Conservation (phyloP, 75 land plant genomes). For the Gnetum montanum region DNA sequence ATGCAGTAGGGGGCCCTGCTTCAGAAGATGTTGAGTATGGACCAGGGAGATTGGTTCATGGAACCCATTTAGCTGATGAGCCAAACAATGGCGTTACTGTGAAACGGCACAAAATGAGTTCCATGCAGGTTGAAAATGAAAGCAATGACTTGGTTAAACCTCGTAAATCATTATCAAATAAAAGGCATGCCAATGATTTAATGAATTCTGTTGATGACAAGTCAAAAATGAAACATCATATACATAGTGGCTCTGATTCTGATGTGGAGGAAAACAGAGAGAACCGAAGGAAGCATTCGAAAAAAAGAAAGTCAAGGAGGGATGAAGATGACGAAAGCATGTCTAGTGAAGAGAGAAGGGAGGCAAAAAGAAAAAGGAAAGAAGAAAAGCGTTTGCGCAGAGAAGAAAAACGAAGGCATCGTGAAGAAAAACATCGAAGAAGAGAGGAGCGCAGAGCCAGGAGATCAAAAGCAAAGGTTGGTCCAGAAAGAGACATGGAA, state of each 20-base stretch:
- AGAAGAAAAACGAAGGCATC: constrained; percentile 59
- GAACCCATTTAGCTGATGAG: not conserved
- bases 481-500: constrained; percentile 11
- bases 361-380: constrained; percentile 58
- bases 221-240: no score
- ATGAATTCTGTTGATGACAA: no score
- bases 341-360: constrained; percentile 47
- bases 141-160: not conserved
- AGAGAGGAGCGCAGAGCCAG: constrained; percentile 60
- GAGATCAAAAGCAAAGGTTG: constrained; percentile 28
- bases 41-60: constrained; percentile 12
- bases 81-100: not conserved
- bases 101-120: not conserved
- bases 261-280: constrained; percentile 23
- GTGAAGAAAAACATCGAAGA: constrained; percentile 64
- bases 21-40: constrained; percentile 19
- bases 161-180: not conserved
- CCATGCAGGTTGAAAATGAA: not conserved
- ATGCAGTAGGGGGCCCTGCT: no score
- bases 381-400: constrained; percentile 67
- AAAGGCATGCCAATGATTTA: constrained; percentile 9
- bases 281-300: constrained; percentile 6
- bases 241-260: constrained; percentile 19
- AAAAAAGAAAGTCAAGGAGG: constrained; percentile 31
- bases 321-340: constrained; percentile 35